A percentile compares a stretch with the other conserved stretches of the same genome.
Conservation (phyloP, 2,329 filamentous ascomycete genomes). For the Penicillium sp. region DNA sequence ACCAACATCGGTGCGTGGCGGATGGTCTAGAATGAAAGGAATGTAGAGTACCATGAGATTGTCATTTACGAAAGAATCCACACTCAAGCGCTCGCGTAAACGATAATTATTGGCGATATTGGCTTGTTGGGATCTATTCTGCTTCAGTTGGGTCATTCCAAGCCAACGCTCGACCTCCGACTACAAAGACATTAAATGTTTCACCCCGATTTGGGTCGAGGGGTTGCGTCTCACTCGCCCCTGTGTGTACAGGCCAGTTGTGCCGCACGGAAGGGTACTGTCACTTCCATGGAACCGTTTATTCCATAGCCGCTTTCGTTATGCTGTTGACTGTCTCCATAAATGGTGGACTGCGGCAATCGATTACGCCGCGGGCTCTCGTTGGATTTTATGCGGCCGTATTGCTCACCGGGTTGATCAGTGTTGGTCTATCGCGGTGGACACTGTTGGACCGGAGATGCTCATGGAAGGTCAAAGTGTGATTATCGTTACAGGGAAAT, state of each 20-base stretch:
- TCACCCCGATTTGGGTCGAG: conserved; percentile 53
- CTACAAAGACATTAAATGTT: too few species aligned
- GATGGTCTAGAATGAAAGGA: too few species aligned
- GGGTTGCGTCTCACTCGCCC: conserved; percentile 46
- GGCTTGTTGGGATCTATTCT: too few species aligned
- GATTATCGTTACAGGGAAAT: background rate
- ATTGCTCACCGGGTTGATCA: conserved; percentile 35
- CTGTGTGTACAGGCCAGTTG: conserved; percentile 49
- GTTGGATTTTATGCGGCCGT: conserved; percentile 49
- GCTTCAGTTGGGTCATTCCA: too few species aligned
- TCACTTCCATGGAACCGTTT: conserved; percentile 49
- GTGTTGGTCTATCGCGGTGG: conserved; percentile 34
- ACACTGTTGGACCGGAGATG: conserved; percentile 39
- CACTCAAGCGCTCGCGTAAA: too few species aligned
- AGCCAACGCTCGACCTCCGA: too few species aligned
- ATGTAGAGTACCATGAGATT: too few species aligned
- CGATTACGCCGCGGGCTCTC: too few species aligned
- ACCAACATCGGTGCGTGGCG: conserved; percentile 24
- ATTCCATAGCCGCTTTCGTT: conserved; percentile 48
- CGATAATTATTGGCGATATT: too few species aligned
- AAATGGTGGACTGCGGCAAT: too few species aligned
- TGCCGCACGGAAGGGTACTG: conserved; percentile 50
- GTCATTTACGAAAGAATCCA: too few species aligned
- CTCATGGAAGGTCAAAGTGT: conserved; percentile 38
- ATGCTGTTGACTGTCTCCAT: too few species aligned